Evolutionary conservation across 2,329 filamentous ascomycete species (phyloP).

Genomic region (Fusarium coffeatum): DNA sequence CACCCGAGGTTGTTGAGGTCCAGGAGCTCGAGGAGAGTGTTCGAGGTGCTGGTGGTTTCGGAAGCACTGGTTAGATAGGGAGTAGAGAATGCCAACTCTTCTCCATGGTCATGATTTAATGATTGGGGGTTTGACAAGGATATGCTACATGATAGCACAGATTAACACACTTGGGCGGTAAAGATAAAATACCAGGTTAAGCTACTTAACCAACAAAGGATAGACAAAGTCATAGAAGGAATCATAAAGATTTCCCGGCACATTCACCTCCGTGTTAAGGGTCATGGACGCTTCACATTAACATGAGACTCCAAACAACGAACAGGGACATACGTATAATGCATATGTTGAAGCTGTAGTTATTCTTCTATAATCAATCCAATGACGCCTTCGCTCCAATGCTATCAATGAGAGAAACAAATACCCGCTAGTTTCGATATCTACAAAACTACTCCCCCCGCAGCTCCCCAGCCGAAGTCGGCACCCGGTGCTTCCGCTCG

Average conservation of each 20-base stretch:
- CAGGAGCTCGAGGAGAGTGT: slow-evolving; percentile 90
- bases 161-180: background rate
- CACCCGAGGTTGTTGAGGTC: slow-evolving; percentile 91
- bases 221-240: background rate
- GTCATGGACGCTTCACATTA: background rate
- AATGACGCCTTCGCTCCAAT: slow-evolving; percentile 48
- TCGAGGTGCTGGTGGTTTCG: slow-evolving; percentile 89
- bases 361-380: slow-evolving; percentile 37
- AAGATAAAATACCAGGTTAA: background rate
- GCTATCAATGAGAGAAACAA: slow-evolving; percentile 40
- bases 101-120: slow-evolving; percentile 27
- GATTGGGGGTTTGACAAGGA: background rate
- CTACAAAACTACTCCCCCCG: slow-evolving; percentile 52
- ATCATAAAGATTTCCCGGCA: background rate
- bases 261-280: background rate
- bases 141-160: background rate
- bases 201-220: background rate
- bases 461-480: slow-evolving; percentile 55
- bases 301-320: background rate
- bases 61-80: slow-evolving; percentile 75
- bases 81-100: slow-evolving; percentile 4
- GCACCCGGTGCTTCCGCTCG: slow-evolving; percentile 41
- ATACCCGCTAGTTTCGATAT: slow-evolving; percentile 19
- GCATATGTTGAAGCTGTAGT: background rate
- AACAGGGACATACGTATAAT: background rate